Evolutionary conservation across 2,329 filamentous ascomycete species (phyloP).

Genomic region (Keithomyces neogunnii): DNA sequence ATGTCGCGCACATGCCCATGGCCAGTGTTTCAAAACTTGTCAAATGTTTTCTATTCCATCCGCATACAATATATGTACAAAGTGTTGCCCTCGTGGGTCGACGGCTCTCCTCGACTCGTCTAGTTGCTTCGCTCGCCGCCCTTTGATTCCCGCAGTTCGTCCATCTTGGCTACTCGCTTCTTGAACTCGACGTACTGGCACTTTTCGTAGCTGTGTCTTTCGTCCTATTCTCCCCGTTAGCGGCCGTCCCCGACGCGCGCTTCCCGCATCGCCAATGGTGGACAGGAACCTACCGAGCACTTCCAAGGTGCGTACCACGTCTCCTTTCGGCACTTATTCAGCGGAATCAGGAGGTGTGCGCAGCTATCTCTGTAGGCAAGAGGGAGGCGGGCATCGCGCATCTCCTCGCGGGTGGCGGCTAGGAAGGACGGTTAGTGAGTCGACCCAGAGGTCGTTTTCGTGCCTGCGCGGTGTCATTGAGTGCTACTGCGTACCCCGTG

Average conservation of each 20-base stretch:
- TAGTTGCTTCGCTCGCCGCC: slow-evolving; percentile 79
- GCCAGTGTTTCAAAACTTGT: background rate
- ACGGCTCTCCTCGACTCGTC: slow-evolving; percentile 9
- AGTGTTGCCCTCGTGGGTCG: background rate
- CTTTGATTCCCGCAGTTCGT: slow-evolving; percentile 85
- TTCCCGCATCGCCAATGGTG: background rate
- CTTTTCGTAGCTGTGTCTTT: slow-evolving; percentile 97
- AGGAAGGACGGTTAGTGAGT: slow-evolving; percentile 7
- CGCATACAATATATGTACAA: slow-evolving; percentile 6
- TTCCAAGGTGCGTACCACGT: slow-evolving; percentile 97
- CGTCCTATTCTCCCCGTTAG: slow-evolving; percentile 51
- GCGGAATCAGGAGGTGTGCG: slow-evolving; percentile 85
- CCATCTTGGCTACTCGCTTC: slow-evolving; percentile 97
- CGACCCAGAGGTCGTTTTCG: background rate
- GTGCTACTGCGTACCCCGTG: slow-evolving; percentile 25
- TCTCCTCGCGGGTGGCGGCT: slow-evolving; percentile 83
- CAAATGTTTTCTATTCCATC: background rate
- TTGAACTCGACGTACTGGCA: slow-evolving; percentile 99
- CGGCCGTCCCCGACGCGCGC: background rate
- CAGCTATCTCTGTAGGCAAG: slow-evolving; percentile 92
- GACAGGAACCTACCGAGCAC: slow-evolving; percentile 65
- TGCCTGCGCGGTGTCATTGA: background rate
- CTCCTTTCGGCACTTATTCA: slow-evolving; percentile 89
- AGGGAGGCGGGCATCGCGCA: slow-evolving; percentile 84
- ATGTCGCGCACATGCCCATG: no score